A percentile compares a stretch with the other conserved stretches of the same genome.
These are phyloP conservation scores for Puccinia novopanici DNA, from an alignment of 1,284 basidiomycete species.

Conservation along the genomic window DNA sequence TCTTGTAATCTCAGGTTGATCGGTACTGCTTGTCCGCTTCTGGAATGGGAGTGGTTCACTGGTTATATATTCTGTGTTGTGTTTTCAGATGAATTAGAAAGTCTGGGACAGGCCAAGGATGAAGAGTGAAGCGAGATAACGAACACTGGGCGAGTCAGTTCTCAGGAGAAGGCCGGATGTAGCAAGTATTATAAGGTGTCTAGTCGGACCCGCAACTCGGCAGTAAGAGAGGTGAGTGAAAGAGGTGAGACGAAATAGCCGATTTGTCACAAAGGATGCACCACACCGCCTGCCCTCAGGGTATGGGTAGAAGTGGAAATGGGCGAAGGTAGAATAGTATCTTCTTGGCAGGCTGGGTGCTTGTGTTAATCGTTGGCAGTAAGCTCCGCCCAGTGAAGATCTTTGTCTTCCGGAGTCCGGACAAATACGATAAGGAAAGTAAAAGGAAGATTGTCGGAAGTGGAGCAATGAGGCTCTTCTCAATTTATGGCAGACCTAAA, in stretches of 20 bases:
- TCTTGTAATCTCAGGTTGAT: too few relatives aligned
- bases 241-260: not conserved
- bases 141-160: not conserved
- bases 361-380: conserved; percentile 31
- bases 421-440: not conserved
- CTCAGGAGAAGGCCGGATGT: not conserved
- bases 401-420: not conserved
- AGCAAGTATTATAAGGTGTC: not conserved
- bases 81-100: not conserved
- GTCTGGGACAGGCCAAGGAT: not conserved
- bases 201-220: not conserved
- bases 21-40: not conserved
- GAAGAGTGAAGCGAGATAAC: not conserved
- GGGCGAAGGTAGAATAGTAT: conserved; percentile 8
- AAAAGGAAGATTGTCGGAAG: not conserved
- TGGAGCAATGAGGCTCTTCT: not conserved
- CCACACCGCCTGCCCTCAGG: not conserved
- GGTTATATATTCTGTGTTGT: not conserved
- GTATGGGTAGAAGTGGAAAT: not conserved
- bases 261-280: conserved; percentile 20
- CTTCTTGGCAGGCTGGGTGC: conserved; percentile 16
- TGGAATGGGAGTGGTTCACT: not conserved
- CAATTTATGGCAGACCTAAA: not conserved
- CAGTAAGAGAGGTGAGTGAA: not conserved
- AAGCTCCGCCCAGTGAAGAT: conserved; percentile 16